Base-by-base conservation (phyloP, 768 basidiomycete genomes). In the Leccinum broughii region DNA sequence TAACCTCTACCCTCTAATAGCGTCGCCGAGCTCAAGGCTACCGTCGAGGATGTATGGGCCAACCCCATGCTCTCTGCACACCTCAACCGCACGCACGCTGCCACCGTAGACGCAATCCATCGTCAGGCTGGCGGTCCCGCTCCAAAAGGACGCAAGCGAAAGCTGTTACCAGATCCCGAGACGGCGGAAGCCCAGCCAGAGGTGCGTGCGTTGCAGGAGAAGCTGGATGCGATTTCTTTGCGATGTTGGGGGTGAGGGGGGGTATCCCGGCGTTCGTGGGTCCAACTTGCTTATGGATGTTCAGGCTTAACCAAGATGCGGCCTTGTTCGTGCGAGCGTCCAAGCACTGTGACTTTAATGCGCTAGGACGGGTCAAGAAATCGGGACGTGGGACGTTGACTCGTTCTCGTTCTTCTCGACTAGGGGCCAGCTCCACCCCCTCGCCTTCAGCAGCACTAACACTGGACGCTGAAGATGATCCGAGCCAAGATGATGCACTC, bases 311-410 rank as follows among this genome's bases (percentile, higher is more conserved):
- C 20, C 66, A 77, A 58, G 83, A 84, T 58, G 77, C 89, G 11
- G 81, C 81, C 0, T 71, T 81, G 20, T 91, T 90, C 67, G 81
- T 88, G 69, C 81, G 89, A 32, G 75, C 84, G 3, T 77, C 87
- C 28, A 87, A 82, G 66, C 83, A 83, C 65, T 79, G 87, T 1
- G 90, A 92, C 67, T 80, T 83, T 54, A 92, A 92, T 66, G 79
- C 81, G 7, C 72, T 88, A 3, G 72, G 70, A 3, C 28, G 60
- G 1, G 55, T 66, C 51, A 74, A 74, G 54, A 64, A 58, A 51
- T 68, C 63, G 2, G 72, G 72, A 71, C 57, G 66, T 75, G 64
- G 85, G 37, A 32, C 83, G 66, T 58, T 56, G 59, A 44, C 20
- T 15, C 13, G 30, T 37, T 28, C 30, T 14, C 30, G 30, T 30